Percentiles rank a stretch among this genome's conserved stretches.
Evolutionary conservation across 1,284 basidiomycete species (phyloP).

Genomic region (Sporisorium iseilematis-ciliati): DNA sequence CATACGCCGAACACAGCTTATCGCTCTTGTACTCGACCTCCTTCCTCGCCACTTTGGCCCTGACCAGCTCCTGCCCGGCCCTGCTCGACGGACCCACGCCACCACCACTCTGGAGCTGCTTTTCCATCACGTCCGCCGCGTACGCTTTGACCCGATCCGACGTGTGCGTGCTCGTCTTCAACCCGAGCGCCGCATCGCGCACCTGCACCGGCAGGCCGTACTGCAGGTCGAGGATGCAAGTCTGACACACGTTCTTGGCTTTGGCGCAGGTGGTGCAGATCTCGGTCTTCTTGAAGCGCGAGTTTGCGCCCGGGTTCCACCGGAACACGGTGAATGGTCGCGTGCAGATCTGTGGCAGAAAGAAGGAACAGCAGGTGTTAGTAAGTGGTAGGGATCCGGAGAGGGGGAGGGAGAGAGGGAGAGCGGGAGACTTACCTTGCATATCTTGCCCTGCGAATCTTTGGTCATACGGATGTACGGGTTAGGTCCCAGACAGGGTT

Average conservation of each 20-base stretch:
- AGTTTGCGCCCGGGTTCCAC: slow-evolving; percentile 94
- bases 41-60: slow-evolving; percentile 88
- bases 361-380: neutral
- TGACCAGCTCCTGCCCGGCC: slow-evolving; percentile 90
- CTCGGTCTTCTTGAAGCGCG: slow-evolving; percentile 96
- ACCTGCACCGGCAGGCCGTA: slow-evolving; percentile 97
- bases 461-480: slow-evolving; percentile 77
- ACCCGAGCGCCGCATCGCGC: slow-evolving; percentile 90
- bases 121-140: slow-evolving; percentile 79
- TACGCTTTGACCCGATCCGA: slow-evolving; percentile 96
- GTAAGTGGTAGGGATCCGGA: neutral
- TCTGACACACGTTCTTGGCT: slow-evolving; percentile 99
- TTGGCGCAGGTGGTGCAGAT: slow-evolving; percentile 99
- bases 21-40: slow-evolving; percentile 98
- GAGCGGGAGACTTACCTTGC: slow-evolving; percentile 68
- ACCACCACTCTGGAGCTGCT: slow-evolving; percentile 78
- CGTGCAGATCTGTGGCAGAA: slow-evolving; percentile 78
- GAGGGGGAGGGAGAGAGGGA: neutral
- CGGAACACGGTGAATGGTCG: slow-evolving; percentile 92
- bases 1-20: slow-evolving; percentile 94
- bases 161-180: slow-evolving; percentile 88
- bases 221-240: slow-evolving; percentile 91
- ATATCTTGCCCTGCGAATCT: slow-evolving; percentile 93
- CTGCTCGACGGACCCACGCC: slow-evolving; percentile 61
- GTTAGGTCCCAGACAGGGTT: slow-evolving; percentile 72